These are phyloP conservation scores for Neotropicomus parvogracilis DNA, from an alignment of 1,284 basidiomycete species.

Conservation along the genomic window DNA sequence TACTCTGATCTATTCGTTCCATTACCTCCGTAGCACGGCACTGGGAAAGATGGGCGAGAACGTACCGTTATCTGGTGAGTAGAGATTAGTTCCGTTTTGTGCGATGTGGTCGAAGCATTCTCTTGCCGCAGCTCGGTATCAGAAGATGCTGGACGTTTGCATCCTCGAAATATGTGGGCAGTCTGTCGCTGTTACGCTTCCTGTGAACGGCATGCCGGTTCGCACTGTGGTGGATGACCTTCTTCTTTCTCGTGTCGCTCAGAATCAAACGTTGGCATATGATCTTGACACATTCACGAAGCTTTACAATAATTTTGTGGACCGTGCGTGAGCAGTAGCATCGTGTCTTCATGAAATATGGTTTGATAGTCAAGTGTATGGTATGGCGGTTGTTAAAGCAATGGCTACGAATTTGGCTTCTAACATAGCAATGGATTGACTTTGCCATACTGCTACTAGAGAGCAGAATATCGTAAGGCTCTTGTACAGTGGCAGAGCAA, in stretches of 20 bases:
- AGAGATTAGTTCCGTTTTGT: not conserved
- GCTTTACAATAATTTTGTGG: conserved; percentile 5
- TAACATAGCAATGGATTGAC: no score
- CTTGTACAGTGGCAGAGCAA: no score
- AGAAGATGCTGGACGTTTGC: conserved; percentile 55
- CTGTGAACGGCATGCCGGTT: conserved; percentile 6
- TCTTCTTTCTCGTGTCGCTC: conserved; percentile 15
- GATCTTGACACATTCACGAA: conserved; percentile 18
- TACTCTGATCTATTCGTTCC: not conserved
- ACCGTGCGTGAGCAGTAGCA: conserved; percentile 2
- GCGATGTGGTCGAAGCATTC: no score
- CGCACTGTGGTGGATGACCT: conserved; percentile 11
- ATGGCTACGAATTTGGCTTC: no score
- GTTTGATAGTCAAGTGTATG: no score
- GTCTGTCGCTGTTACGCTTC: conserved; percentile 15
- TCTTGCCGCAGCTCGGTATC: conserved; percentile 46
- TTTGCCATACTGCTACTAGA: no score
- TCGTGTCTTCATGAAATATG: not conserved
- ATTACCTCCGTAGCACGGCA: conserved; percentile 45
- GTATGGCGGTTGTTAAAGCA: no score
- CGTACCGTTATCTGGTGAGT: conserved; percentile 56
- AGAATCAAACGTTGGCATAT: conserved; percentile 9
- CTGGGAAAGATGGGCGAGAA: conserved; percentile 60
- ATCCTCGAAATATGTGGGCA: conserved; percentile 34
- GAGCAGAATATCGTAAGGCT: no score